A percentile compares a stretch with the other conserved stretches of the same genome.
Conservation (phyloP, 1,139 yeast species). For the Debaryomyces sp. region DNA sequence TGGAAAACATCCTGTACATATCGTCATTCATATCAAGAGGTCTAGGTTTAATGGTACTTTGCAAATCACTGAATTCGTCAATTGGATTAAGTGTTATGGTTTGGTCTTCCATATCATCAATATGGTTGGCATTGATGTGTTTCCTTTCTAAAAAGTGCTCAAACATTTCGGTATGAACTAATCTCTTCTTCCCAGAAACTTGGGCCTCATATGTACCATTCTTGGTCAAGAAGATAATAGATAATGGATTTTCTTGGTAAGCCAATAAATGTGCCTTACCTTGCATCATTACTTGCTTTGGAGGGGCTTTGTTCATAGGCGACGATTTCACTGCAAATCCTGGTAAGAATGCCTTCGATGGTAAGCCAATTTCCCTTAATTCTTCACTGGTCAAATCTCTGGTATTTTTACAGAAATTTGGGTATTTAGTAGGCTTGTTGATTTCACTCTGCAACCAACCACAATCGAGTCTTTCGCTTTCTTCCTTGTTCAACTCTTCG, state of each 20-base stretch:
- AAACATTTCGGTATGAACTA: conserved; percentile 30
- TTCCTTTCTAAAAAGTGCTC: conserved; percentile 25
- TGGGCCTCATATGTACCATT: conserved; percentile 21
- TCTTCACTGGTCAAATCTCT: conserved; percentile 18
- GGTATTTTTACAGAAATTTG: conserved; percentile 21
- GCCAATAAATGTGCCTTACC: conserved; percentile 27
- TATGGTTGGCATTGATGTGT: conserved; percentile 18
- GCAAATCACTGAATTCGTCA: conserved; percentile 16
- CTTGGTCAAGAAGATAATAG: conserved; percentile 20
- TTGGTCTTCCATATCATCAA: conserved; percentile 14
- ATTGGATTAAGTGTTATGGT: conserved; percentile 18
- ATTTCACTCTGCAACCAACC: conserved; percentile 27
- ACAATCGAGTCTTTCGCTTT: conserved; percentile 18
- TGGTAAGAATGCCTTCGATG: conserved; percentile 23
- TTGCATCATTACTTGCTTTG: conserved; percentile 29
- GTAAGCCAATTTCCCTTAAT: conserved; percentile 15
- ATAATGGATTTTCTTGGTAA: conserved; percentile 20
- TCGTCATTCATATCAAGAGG: conserved; percentile 23
- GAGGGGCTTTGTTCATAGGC: conserved; percentile 35
- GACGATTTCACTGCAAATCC: conserved; percentile 29
- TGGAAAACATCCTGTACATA: conserved; percentile 19
- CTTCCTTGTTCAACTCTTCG: conserved; percentile 16
- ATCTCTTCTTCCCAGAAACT: conserved; percentile 19
- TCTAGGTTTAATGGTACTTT: conserved; percentile 18
- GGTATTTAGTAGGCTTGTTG: conserved; percentile 28